Base-by-base conservation (phyloP, 2,329 filamentous ascomycete genomes). In the Paecilomyces sp. region DNA sequence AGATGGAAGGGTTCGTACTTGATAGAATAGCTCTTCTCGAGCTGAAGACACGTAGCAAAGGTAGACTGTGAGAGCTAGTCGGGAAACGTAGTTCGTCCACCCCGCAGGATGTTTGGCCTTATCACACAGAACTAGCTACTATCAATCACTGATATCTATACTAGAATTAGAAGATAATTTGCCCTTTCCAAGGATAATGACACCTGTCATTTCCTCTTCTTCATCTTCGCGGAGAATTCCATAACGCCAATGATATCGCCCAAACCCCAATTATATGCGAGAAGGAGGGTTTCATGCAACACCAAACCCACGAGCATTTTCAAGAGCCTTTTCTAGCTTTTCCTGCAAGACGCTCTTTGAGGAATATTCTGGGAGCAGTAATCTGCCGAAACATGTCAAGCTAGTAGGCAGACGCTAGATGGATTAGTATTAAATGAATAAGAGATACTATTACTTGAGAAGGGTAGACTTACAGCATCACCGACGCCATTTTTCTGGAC, bases 231-330 rank as follows among this genome's bases (percentile, higher is more conserved):
- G 6, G n/a, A 18, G 41, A 9, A 9, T 18, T 47, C 41, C 41
- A 18, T 18, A 18, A 47, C 41, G 41, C 41, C 41, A 47, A 6
- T 47, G n/a, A 18, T 47, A 47, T 47, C 36, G 36, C n/a, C 7
- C 41, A 2, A 9, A 9, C 41, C 41, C 4, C 15, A 41, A 6
- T 41, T 41, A 18, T 18, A 47, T 47, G 41, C 41, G 8, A 9
- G 41, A 47, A 18, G 18, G n/a, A 47, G 7, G 5, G 15, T 47
- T 47, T n/a, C n/a, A 47, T 47, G 88, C 87, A 79, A 90, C 89
- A 24, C 93, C 94, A 77, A 97, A 97, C 0, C 94, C 93, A 69
- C 89, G 87, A 7, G 89, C 86, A 74, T 97, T 94, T 75, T 93
- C 86, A 70, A 99, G 79, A 57, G 94, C 94, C 81, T 95, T 86